These are phyloP conservation scores for Trichoderma sp. DNA, from an alignment of 2,329 filamentous ascomycete species.

Conservation along the genomic window DNA sequence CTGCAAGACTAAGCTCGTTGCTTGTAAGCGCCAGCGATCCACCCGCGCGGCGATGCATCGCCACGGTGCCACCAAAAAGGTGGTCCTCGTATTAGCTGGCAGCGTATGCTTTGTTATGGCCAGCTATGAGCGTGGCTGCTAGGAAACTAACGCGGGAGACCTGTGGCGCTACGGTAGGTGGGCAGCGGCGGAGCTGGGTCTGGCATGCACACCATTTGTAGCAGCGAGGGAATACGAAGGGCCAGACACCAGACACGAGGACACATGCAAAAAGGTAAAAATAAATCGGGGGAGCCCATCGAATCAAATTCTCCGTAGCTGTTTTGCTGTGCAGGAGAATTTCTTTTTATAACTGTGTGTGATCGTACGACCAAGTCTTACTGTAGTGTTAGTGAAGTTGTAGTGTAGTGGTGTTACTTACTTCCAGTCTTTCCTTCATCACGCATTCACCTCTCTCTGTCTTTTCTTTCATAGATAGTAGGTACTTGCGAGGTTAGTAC, in stretches of 20 bases:
- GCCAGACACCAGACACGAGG: conserved; percentile 15
- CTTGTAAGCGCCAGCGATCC: neutral
- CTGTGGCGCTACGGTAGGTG: neutral
- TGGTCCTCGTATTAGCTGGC: neutral
- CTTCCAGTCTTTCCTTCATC: neutral
- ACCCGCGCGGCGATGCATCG: neutral
- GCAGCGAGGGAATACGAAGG: neutral
- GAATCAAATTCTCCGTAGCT: neutral
- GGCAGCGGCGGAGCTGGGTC: neutral
- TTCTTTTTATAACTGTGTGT: neutral
- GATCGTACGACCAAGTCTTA: neutral
- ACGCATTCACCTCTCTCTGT: neutral
- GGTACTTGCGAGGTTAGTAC: no score
- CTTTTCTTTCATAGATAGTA: neutral
- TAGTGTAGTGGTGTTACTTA: neutral
- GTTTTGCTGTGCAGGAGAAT: neutral
- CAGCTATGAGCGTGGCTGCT: neutral
- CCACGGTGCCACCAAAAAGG: conserved; percentile 10
- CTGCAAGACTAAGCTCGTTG: neutral
- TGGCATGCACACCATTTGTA: conserved; percentile 16
- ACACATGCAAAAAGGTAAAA: conserved; percentile 11
- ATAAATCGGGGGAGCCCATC: neutral
- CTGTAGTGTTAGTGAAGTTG: neutral
- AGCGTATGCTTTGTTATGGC: neutral
- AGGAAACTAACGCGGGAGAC: neutral